These are phyloP conservation scores for Arthrobotrys sinensis DNA, from an alignment of 2,329 filamentous ascomycete species.

Conservation along the genomic window DNA sequence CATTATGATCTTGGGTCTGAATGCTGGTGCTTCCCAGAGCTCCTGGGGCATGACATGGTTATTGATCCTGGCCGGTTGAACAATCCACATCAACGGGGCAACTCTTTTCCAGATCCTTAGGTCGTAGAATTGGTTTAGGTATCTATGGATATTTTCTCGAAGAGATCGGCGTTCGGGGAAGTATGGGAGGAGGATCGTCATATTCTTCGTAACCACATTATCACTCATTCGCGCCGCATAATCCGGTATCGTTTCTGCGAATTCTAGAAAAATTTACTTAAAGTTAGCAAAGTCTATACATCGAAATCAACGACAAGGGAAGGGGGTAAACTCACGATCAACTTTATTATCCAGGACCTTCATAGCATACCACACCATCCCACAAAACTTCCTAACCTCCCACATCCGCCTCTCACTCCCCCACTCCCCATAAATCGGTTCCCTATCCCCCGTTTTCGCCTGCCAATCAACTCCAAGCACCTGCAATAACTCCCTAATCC, in stretches of 20 bases:
- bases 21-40: background rate
- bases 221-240: conserved; percentile 14
- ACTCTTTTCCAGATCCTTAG: conserved; percentile 16
- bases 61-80: background rate
- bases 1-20: conserved; percentile 33
- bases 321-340: conserved; percentile 8
- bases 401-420: conserved; percentile 26
- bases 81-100: conserved; percentile 34
- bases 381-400: conserved; percentile 54
- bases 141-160: conserved; percentile 15
- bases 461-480: conserved; percentile 1
- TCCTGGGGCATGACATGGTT: background rate
- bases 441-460: background rate
- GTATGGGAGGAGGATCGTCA: background rate
- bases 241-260: conserved; percentile 42
- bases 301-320: background rate
- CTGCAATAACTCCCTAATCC: background rate
- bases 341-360: conserved; percentile 15
- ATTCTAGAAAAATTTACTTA: conserved; percentile 30
- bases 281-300: background rate
- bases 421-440: background rate
- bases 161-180: background rate
- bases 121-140: conserved; percentile 43
- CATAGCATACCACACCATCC: conserved; percentile 38
- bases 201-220: background rate